phyloP scores from a whole-genome alignment of 306 rosid genomes.

The Quercus berberidifolia region DNA sequence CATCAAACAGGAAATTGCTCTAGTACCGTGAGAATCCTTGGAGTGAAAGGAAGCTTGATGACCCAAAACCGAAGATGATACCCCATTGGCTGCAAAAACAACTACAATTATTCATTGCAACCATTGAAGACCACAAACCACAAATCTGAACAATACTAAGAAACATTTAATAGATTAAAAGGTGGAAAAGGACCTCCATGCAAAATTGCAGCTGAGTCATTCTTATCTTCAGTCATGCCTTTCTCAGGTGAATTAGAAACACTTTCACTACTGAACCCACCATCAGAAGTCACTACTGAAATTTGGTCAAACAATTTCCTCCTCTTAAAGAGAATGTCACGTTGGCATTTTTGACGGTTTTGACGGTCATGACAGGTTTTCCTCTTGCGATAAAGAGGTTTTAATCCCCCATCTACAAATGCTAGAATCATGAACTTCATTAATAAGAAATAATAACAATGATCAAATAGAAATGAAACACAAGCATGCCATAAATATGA shows the following conservation, averaged over 20 bases:
- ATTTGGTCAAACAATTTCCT: constrained; percentile 52
- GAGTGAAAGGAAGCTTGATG: constrained; percentile 42
- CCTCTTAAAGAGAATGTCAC: constrained; percentile 51
- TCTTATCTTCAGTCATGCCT: constrained; percentile 33
- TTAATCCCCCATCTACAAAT: constrained; percentile 50
- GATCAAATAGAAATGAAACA: not conserved
- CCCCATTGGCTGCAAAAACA: constrained; percentile 35
- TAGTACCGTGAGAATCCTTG: constrained; percentile 72
- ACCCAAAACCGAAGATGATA: constrained; percentile 32
- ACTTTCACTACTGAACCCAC: constrained; percentile 80
- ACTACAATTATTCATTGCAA: constrained; percentile 11
- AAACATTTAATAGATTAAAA: constrained; percentile 1
- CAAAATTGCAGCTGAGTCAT: constrained; percentile 34
- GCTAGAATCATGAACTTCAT: constrained; percentile 6
- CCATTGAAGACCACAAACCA: not conserved
- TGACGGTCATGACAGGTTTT: constrained; percentile 44
- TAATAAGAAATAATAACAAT: not conserved
- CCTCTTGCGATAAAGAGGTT: constrained; percentile 52
- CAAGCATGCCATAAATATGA: not conserved
- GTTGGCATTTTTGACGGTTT: constrained; percentile 51
- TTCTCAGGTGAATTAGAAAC: constrained; percentile 66
- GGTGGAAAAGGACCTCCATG: constrained; percentile 23
- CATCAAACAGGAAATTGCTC: not conserved
- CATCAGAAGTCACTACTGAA: constrained; percentile 56
- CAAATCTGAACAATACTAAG: not conserved